A percentile compares a stretch with the other conserved stretches of the same genome.
These are phyloP conservation scores for Yarrowia bubula DNA, from an alignment of 805 yeast species.

Conservation along the genomic window DNA sequence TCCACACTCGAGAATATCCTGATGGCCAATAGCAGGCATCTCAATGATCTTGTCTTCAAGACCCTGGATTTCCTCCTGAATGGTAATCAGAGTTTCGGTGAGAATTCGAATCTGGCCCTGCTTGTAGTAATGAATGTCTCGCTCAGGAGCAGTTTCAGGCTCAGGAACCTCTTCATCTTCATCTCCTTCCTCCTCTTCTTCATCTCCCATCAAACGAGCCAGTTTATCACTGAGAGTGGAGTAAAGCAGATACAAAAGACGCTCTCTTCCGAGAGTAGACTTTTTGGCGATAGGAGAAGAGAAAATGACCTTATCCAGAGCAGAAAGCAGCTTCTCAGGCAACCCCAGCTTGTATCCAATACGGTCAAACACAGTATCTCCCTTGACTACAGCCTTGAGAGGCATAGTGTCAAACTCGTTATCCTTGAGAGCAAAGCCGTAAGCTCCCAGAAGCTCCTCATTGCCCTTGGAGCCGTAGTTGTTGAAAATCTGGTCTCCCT, in stretches of 20 bases:
- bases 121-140: constrained; percentile 15
- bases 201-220: constrained; percentile 17
- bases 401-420: constrained; percentile 59
- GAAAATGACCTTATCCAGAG: constrained; percentile 20
- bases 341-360: constrained; percentile 18
- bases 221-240: constrained; percentile 21
- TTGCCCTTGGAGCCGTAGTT: constrained; percentile 88
- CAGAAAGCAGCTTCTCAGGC: constrained; percentile 17
- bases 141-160: constrained; percentile 7
- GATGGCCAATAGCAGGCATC: constrained; percentile 6
- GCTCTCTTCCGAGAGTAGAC: constrained; percentile 17
- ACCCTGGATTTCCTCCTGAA: constrained; percentile 15
- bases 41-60: neutral
- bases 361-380: constrained; percentile 10
- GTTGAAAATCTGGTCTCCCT: constrained; percentile 60
- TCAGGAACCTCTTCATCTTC: constrained; percentile 3
- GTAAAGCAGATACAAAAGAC: constrained; percentile 16
- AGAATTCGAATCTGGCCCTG: constrained; percentile 24
- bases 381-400: constrained; percentile 46
- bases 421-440: constrained; percentile 67
- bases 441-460: constrained; percentile 74
- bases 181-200: constrained; percentile 10
- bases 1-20: neutral
- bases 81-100: constrained; percentile 4
- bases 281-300: constrained; percentile 9